These are phyloP conservation scores for Dacryopinax primogenitus DNA, from an alignment of 768 basidiomycete genomes.

Conservation along the genomic window DNA sequence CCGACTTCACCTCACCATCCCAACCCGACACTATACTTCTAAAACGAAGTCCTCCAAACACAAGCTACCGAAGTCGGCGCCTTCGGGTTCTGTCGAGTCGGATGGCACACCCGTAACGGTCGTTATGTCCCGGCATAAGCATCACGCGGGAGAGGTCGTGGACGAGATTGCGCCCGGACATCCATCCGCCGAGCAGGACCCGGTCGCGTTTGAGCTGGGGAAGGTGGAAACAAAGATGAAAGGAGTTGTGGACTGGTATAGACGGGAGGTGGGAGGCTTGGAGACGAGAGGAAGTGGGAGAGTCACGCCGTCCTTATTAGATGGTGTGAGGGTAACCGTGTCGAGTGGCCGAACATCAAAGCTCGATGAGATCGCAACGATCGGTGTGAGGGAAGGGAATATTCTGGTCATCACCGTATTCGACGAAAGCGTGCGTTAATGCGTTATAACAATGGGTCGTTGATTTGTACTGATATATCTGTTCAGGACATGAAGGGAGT, in stretches of 20 bases:
- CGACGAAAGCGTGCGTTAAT: constrained; percentile 53
- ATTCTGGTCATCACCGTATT: constrained; percentile 62
- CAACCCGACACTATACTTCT: neutral
- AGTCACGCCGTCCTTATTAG: constrained; percentile 57
- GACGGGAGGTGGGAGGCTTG: constrained; percentile 58
- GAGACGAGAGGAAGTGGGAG: constrained; percentile 65
- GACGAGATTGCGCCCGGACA: neutral
- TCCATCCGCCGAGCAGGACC: neutral
- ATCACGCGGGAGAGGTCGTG: neutral
- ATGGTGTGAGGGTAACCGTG: constrained; percentile 50
- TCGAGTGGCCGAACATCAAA: constrained; percentile 28
- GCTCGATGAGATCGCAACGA: constrained; percentile 63
- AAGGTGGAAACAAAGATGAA: constrained; percentile 55
- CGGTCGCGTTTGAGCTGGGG: neutral
- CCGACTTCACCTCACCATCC: neutral
- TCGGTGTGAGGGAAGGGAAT: constrained; percentile 68
- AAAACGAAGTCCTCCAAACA: neutral
- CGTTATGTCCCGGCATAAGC: neutral
- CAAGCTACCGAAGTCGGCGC: neutral
- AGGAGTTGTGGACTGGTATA: constrained; percentile 54
- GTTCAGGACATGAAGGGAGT: constrained; percentile 61
- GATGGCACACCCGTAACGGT: neutral
- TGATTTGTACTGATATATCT: constrained; percentile 17
- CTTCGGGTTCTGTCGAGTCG: neutral
- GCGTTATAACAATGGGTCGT: constrained; percentile 4